phyloP scores from a whole-genome alignment of 2,329 filamentous ascomycete species.

The Aspergillus caelatus region DNA sequence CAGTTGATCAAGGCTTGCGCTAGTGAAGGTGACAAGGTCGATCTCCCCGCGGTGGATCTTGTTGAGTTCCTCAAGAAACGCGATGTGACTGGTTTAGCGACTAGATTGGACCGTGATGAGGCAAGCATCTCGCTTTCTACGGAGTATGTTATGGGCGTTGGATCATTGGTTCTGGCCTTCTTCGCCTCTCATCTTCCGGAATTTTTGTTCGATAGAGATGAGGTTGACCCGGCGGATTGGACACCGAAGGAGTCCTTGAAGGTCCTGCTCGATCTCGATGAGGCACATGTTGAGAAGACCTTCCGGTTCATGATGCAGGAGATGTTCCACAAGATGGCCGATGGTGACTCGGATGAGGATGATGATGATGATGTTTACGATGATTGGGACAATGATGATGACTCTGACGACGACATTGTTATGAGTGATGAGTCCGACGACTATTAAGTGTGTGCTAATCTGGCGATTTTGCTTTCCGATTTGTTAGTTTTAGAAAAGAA shows the following conservation, averaged over 20 bases:
- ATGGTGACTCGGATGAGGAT: conserved; percentile 8
- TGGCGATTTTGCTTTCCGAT: neutral
- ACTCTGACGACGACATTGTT: conserved; percentile 2
- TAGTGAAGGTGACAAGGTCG: neutral
- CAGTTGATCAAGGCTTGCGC: conserved; percentile 13
- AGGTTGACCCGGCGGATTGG: conserved; percentile 9
- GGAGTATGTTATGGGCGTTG: conserved; percentile 18
- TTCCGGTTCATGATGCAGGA: conserved; percentile 11
- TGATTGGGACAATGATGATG: conserved; percentile 11
- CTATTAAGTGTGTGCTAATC: conserved; percentile 5
- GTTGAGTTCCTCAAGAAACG: conserved; percentile 9
- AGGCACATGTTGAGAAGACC: conserved; percentile 14
- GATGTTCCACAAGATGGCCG: conserved; percentile 15
- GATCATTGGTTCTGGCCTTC: conserved; percentile 14
- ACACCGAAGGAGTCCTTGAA: conserved; percentile 11
- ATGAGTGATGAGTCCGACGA: conserved; percentile 13
- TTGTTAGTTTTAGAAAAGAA: neutral
- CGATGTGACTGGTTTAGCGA: conserved; percentile 10
- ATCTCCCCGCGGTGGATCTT: conserved; percentile 12
- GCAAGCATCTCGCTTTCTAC: conserved; percentile 12
- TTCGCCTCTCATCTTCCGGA: conserved; percentile 12
- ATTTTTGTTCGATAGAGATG: conserved; percentile 14
- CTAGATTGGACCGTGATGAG: conserved; percentile 14
- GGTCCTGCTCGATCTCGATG: conserved; percentile 6
- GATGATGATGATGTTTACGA: conserved; percentile 11